Conservation (phyloP, 2,329 filamentous ascomycete species). For the Xylaria sp. region DNA sequence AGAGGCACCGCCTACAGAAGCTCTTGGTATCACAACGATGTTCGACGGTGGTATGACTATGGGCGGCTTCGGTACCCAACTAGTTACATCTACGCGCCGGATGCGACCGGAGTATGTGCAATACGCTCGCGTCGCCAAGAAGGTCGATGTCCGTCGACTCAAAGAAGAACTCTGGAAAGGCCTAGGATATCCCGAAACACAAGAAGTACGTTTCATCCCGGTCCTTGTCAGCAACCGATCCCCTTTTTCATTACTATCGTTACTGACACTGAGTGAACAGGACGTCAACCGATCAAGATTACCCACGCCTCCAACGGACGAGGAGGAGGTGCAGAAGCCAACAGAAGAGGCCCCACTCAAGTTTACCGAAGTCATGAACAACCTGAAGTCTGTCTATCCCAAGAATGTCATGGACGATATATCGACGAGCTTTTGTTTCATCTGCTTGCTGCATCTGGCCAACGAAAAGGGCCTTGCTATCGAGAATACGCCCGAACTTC, state of each 20-base stretch:
- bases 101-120: slow-evolving; percentile 75
- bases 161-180: slow-evolving; percentile 78
- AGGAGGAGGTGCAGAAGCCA: slow-evolving; percentile 45
- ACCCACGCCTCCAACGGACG: slow-evolving; percentile 45
- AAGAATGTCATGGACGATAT: slow-evolving; percentile 91
- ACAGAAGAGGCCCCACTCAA: slow-evolving; percentile 68
- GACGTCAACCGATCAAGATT: slow-evolving; percentile 45
- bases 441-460: slow-evolving; percentile 87
- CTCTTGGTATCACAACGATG: slow-evolving; percentile 60
- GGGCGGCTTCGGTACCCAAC: slow-evolving; percentile 69
- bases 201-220: slow-evolving; percentile 57
- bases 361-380: slow-evolving; percentile 93
- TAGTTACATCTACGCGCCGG: slow-evolving; percentile 72
- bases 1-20: slow-evolving; percentile 60
- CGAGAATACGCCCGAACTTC: slow-evolving; percentile 67
- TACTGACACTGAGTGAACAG: slow-evolving; percentile 36
- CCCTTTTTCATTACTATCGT: slow-evolving; percentile 3
- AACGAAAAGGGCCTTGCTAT: slow-evolving; percentile 92
- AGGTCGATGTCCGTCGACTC: slow-evolving; percentile 73
- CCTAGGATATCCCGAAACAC: slow-evolving; percentile 63
- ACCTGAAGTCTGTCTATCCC: slow-evolving; percentile 85
- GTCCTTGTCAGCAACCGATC: slow-evolving; percentile 12
- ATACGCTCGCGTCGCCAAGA: slow-evolving; percentile 76
- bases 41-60: slow-evolving; percentile 62
- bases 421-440: slow-evolving; percentile 92